Evolutionary conservation across 1,139 yeast species (phyloP), one percentile per base, ranked within the genome.

Genomic region (Torulaspora pretoriensis): DNA sequence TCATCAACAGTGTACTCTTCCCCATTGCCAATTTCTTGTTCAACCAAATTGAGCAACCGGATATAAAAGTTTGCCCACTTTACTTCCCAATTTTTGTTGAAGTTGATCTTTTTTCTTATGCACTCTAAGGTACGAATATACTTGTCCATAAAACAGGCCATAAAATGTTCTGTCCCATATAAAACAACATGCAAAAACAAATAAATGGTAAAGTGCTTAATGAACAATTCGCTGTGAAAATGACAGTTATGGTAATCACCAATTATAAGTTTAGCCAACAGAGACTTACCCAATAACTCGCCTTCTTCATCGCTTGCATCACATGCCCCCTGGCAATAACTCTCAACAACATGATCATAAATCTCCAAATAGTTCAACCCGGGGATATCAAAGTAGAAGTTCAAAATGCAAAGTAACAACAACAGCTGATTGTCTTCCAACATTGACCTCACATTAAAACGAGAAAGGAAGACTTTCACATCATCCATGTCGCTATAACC

Each of bases 351-450:
- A 31, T 39, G 40, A 16, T 50, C 46, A 25, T 45, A 53, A 7
- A 50, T 32, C 17, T 44, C 40, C 29, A 45, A 22, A 23, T 51
- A 53, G 10, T 40, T 38, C 22, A 53, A 16, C 6, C 47, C 49
- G 1, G 56, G 57, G 12, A 53, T 47, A 24, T 54, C 57, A 31
- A 49, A 49, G 28, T 54, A 55, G 37, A 55, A 55, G 39, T 55
- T 55, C 13, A 54, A 30, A 31, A 55, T 43, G 30, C 50, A 42
- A 14, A 54, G 34, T 30, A 55, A 39, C 7, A 49, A 33, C 10
- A 54, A 28, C 12, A 53, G 29, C 28, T 52, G 53, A 19, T 52
- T 52, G n/a, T 41, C 42, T 8, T 43, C 36, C 24, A 53, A 41
- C 26, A 54, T 35, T 7, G 31, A 38, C 23, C 31, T 37, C 23